Conservation (phyloP, 805 yeast genomes). For the Ogataea methylovora region DNA sequence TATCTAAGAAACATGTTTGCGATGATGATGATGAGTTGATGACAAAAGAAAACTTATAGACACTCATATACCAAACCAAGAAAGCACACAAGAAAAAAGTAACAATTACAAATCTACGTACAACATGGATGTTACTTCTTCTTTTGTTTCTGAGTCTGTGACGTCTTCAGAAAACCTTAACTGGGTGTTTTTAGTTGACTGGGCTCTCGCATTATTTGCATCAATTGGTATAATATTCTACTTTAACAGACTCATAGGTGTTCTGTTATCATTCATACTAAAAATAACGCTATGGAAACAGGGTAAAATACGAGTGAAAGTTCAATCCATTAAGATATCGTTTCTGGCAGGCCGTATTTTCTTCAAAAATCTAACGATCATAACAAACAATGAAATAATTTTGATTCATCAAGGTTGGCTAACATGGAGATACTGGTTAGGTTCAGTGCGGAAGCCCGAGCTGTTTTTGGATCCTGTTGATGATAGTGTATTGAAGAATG, state of each 20-base stretch:
- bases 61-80: no score
- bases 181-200: conserved; percentile 80
- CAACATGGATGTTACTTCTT: conserved; percentile 18
- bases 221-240: conserved; percentile 64
- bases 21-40: no score
- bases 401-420: conserved; percentile 64
- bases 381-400: conserved; percentile 67
- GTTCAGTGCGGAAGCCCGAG: conserved; percentile 32
- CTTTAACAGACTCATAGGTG: conserved; percentile 67
- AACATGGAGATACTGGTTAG: conserved; percentile 91
- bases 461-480: conserved; percentile 18
- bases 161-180: conserved; percentile 20
- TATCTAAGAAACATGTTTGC: no score
- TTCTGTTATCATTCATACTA: conserved; percentile 41
- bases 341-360: conserved; percentile 77
- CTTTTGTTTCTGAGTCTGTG: conserved; percentile 19
- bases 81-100: no score
- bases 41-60: no score
- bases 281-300: conserved; percentile 57
- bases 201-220: conserved; percentile 63
- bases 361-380: conserved; percentile 65
- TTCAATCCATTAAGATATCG: conserved; percentile 72
- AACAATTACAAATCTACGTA: background rate
- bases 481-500: conserved; percentile 27
- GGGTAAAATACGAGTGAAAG: conserved; percentile 47